phyloP scores from a whole-genome alignment of 2,329 filamentous ascomycete species.

The Aspergillus unguis region DNA sequence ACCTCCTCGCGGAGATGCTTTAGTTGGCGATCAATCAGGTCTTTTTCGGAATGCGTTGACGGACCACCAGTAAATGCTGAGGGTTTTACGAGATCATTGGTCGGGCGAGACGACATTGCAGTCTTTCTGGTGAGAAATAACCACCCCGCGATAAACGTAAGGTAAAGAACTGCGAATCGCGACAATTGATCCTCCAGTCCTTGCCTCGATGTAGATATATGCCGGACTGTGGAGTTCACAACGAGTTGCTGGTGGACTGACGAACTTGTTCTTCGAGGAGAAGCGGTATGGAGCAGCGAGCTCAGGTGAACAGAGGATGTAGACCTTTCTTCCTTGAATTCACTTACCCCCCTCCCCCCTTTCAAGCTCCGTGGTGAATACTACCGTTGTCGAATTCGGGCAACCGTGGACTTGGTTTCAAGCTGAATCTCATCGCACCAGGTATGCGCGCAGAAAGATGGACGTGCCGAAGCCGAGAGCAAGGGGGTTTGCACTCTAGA shows the following conservation, averaged over 20 bases:
- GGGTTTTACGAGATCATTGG: conserved; percentile 25
- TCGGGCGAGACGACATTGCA: conserved; percentile 39
- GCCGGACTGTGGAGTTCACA: too few relatives aligned
- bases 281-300: not conserved
- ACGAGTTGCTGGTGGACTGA: too few relatives aligned
- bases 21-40: conserved; percentile 36
- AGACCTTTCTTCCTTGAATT: not conserved
- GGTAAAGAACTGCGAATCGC: not conserved
- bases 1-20: conserved; percentile 41
- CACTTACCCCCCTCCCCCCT: conserved; percentile 11
- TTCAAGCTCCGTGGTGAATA: conserved; percentile 2
- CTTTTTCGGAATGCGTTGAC: conserved; percentile 24
- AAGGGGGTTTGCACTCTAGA: not conserved
- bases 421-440: conserved; percentile 8
- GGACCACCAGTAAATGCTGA: conserved; percentile 22
- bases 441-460: conserved; percentile 4
- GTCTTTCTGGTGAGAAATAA: conserved; percentile 19
- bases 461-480: conserved; percentile 1
- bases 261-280: too few relatives aligned
- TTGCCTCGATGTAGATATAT: not conserved
- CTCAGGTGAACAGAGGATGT: not conserved
- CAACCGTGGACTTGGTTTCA: not conserved
- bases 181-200: not conserved
- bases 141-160: conserved; percentile 1
- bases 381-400: not conserved